Evolutionary conservation across 495 filamentous ascomycete species (phyloP).

Genomic region (Durotheca rogersii): DNA sequence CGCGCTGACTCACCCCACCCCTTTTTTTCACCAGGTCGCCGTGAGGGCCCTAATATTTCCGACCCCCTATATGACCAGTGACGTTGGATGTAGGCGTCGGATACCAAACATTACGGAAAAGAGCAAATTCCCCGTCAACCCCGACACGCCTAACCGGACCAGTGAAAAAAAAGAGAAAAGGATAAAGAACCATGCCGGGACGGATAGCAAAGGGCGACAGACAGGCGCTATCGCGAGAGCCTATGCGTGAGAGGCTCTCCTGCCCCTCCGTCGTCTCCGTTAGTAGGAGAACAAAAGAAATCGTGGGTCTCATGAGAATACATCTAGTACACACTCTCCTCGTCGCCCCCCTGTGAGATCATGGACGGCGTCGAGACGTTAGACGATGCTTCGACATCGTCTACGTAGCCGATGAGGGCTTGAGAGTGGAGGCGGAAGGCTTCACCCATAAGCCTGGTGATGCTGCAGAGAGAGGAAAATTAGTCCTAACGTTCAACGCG

Average conservation of each 20-base stretch:
- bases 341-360: constrained; percentile 61
- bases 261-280: constrained; percentile 36
- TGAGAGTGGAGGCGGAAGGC: constrained; percentile 97
- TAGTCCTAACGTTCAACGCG: too few relatives aligned
- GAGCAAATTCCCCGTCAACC: constrained; percentile 31
- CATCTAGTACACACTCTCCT: constrained; percentile 61
- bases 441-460: constrained; percentile 96
- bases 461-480: constrained; percentile 63
- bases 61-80: constrained; percentile 48
- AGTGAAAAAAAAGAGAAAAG: constrained; percentile 30
- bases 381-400: constrained; percentile 62
- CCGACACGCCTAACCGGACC: constrained; percentile 35
- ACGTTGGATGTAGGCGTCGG: constrained; percentile 42
- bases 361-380: constrained; percentile 61
- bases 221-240: constrained; percentile 42
- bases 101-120: constrained; percentile 42
- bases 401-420: constrained; percentile 89
- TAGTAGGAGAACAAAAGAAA: constrained; percentile 43
- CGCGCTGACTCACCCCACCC: constrained; percentile 42
- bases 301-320: constrained; percentile 45
- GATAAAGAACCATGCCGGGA: constrained; percentile 28
- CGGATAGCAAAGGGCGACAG: too few relatives aligned
- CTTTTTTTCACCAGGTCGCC: constrained; percentile 33
- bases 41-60: constrained; percentile 41
- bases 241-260: constrained; percentile 53